Conservation (phyloP, 805 yeast species). For the Metschnikowia lunata region DNA sequence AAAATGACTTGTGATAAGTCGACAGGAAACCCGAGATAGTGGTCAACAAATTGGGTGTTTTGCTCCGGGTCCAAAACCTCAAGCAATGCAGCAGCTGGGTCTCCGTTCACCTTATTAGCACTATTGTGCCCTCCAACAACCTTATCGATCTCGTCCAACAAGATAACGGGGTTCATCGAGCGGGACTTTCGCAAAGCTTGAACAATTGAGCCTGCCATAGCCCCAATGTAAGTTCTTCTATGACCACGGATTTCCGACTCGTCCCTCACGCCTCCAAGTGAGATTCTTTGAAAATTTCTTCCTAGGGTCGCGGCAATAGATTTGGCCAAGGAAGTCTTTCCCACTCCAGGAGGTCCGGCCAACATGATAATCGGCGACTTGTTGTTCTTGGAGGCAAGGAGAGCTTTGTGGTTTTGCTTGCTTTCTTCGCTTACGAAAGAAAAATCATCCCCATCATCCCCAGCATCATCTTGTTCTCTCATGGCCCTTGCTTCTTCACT, state of each 20-base stretch:
- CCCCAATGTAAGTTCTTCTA: constrained; percentile 86
- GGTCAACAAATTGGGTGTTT: constrained; percentile 71
- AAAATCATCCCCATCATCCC: constrained; percentile 14
- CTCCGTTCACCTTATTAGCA: constrained; percentile 58
- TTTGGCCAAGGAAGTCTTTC: constrained; percentile 82
- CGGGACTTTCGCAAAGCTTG: constrained; percentile 74
- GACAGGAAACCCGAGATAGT: constrained; percentile 79
- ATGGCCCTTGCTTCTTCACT: constrained; percentile 30
- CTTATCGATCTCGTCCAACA: constrained; percentile 84
- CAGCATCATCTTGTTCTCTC: constrained; percentile 21
- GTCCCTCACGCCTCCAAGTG: constrained; percentile 84
- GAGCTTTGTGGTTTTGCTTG: constrained; percentile 6
- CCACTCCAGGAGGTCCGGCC: constrained; percentile 94
- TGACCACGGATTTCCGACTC: constrained; percentile 90
- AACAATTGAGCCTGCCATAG: constrained; percentile 81
- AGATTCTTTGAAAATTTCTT: constrained; percentile 71
- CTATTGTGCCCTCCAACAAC: constrained; percentile 51
- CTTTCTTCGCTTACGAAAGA: constrained; percentile 2
- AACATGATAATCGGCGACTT: constrained; percentile 73
- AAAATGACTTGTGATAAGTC: constrained; percentile 79
- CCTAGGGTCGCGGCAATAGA: constrained; percentile 74
- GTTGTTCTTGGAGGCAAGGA: constrained; percentile 29
- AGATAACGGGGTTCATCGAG: constrained; percentile 75
- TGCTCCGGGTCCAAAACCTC: constrained; percentile 92
- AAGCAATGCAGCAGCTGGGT: constrained; percentile 83